A percentile compares a stretch with the other conserved stretches of the same genome.
These are phyloP conservation scores for Peltaster fructicola DNA, from an alignment of 2,329 filamentous ascomycete species.

Conservation along the genomic window DNA sequence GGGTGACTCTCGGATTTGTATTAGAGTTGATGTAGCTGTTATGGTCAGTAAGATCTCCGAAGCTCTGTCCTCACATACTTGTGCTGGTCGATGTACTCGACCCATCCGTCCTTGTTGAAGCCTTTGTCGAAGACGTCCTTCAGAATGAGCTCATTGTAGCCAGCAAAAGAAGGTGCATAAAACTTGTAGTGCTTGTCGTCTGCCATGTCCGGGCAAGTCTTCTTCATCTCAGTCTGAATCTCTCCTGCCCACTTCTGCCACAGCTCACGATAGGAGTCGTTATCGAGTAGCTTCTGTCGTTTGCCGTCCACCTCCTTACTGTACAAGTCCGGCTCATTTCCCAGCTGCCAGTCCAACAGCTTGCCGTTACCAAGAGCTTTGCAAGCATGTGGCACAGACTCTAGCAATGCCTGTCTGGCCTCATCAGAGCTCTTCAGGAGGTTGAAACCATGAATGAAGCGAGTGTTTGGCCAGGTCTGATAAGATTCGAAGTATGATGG, in stretches of 20 bases:
- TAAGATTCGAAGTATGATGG: slow-evolving; percentile 48
- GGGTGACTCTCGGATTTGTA: slow-evolving; percentile 40
- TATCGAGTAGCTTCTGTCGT: too few species aligned
- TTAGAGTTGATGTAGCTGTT: slow-evolving; percentile 47
- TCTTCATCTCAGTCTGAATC: slow-evolving; percentile 29
- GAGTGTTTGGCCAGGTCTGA: slow-evolving; percentile 35
- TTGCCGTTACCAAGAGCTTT: slow-evolving; percentile 34
- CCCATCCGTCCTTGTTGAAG: slow-evolving; percentile 30
- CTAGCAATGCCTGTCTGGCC: slow-evolving; percentile 34
- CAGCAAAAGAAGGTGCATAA: slow-evolving; percentile 42
- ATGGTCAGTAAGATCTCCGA: slow-evolving; percentile 1
- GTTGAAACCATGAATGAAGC: slow-evolving; percentile 47
- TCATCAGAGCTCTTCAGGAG: slow-evolving; percentile 34
- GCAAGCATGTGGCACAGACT: slow-evolving; percentile 40
- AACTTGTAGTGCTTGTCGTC: slow-evolving; percentile 28
- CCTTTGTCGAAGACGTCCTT: slow-evolving; percentile 39
- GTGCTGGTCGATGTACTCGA: slow-evolving; percentile 39
- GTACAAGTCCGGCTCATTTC: slow-evolving; percentile 47
- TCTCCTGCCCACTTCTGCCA: slow-evolving; percentile 38
- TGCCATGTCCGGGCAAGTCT: slow-evolving; percentile 34
- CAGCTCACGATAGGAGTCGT: slow-evolving; percentile 41
- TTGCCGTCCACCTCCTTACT: slow-evolving; percentile 31
- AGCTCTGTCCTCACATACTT: slow-evolving; percentile 28
- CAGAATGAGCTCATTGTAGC: too few species aligned
- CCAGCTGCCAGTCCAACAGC: slow-evolving; percentile 42